These are phyloP conservation scores for Brassica incana DNA, from an alignment of 345 rosid species.

Conservation along the genomic window DNA sequence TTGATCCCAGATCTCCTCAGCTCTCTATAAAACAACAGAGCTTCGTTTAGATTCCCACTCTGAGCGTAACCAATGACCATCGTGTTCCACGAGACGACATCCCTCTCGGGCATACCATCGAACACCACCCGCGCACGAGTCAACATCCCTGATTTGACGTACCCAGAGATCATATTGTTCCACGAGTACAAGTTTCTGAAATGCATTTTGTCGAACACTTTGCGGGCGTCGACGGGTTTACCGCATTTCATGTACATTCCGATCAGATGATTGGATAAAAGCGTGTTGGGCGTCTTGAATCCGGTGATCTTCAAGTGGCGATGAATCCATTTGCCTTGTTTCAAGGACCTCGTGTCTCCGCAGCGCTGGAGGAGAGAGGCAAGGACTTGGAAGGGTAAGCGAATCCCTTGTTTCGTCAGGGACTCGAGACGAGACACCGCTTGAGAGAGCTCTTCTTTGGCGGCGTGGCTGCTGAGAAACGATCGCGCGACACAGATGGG, in stretches of 20 bases:
- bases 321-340: slow-evolving; percentile 69
- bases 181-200: slow-evolving; percentile 63
- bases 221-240: slow-evolving; percentile 47
- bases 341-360: slow-evolving; percentile 50
- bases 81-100: slow-evolving; percentile 77
- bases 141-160: slow-evolving; percentile 61
- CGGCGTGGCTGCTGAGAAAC: slow-evolving; percentile 14
- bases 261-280: slow-evolving; percentile 59
- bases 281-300: slow-evolving; percentile 49
- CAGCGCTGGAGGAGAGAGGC: slow-evolving; percentile 50
- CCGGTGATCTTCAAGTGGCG: slow-evolving; percentile 74
- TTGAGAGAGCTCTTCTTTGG: slow-evolving; percentile 43
- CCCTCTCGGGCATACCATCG: slow-evolving; percentile 68
- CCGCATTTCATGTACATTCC: slow-evolving; percentile 53
- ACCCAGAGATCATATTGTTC: slow-evolving; percentile 71
- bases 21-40: slow-evolving; percentile 53
- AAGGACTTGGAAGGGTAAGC: slow-evolving; percentile 53
- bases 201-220: slow-evolving; percentile 67
- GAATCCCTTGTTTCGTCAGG: slow-evolving; percentile 52
- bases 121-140: slow-evolving; percentile 60
- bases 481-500: slow-evolving; percentile 48
- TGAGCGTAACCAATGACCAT: slow-evolving; percentile 70
- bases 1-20: slow-evolving; percentile 54
- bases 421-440: slow-evolving; percentile 58
- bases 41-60: slow-evolving; percentile 45